A percentile compares a stretch with the other conserved stretches of the same genome.
Conservation (phyloP, 176 grass and related monocot genomes). For the Poa annua region DNA sequence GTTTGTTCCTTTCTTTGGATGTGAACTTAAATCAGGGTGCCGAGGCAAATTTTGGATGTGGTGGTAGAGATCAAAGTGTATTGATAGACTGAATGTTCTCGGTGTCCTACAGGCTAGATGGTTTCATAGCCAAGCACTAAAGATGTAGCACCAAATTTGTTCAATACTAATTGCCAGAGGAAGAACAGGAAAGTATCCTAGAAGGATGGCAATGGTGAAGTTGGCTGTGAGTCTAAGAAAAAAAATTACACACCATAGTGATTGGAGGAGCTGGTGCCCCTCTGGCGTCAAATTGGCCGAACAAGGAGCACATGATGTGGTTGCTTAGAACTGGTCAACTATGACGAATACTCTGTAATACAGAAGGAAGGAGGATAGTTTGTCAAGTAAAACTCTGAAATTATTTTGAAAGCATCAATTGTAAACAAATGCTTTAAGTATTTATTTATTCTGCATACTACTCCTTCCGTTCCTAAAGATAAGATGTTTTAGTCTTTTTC, state of each 20-base stretch:
- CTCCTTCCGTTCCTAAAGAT: too few species aligned
- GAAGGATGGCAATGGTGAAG: not conserved
- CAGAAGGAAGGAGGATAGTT: not conserved
- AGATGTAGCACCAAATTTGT: not conserved
- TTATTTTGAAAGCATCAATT: not conserved
- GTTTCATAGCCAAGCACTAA: not conserved
- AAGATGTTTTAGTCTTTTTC: too few species aligned
- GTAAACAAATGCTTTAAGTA: not conserved
- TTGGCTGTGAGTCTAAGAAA: not conserved
- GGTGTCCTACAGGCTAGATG: not conserved
- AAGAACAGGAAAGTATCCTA: not conserved
- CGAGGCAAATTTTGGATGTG: not conserved
- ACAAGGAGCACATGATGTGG: not conserved
- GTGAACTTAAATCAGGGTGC: not conserved
- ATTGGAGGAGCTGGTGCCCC: not conserved
- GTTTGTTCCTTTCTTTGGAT: not conserved
- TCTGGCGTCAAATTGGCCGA: not conserved
- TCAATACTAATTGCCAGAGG: not conserved
- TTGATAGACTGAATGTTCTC: not conserved
- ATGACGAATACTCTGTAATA: not conserved
- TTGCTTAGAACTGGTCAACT: not conserved
- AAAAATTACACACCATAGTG: not conserved
- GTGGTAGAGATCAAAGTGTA: not conserved
- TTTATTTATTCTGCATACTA: too few species aligned
- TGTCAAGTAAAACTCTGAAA: not conserved